Base-by-base conservation (phyloP, 495 filamentous ascomycete species). In the Penicillium taxi region DNA sequence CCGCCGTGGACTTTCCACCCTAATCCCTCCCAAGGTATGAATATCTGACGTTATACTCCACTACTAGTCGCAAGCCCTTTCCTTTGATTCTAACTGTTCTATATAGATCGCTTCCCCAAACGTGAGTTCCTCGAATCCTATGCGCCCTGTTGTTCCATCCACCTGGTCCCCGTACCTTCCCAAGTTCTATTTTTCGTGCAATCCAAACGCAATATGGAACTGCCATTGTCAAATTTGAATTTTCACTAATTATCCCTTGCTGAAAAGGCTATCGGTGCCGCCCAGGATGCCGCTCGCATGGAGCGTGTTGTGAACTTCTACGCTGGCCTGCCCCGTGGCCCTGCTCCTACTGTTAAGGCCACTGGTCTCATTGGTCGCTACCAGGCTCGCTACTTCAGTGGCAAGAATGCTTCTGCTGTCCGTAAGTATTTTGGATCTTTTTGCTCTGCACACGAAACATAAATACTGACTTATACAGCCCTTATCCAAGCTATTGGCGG, bases 291-390 rank as follows among this genome's bases (percentile, higher is more conserved):
- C 55, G 76, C 82, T 48, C 83, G 87, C 54, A 95, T 98, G 90
- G 80, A 90, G 63, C 81, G 89, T 50, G 84, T 96, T 41, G 90
- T 95, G 64, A 82, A 73, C 74, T 96, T 99, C 79, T 99, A 99
- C 73, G 85, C 88, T 68, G 90, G 87, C 63, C 84, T 99, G 22
- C 91, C 91, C 59, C 82, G 85, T 58, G 91, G 91, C 40, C 59
- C 83, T 44, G 86, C 87, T 44, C 86, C 91, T 47, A 75, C 83
- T 58, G 61, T 75, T 45, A 78, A 93, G 72, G 48, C 82, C 35
- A 85, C 77, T 44, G 88, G 93, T 44, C 63, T 90, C 31, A 58
- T 94, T 42, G 80, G 77, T 48, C 75, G 85, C 65, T 99, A 96
- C 76, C 85, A 91, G 70, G 80, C 81, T 49, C 80, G 82, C 55